A percentile compares a stretch with the other conserved stretches of the same genome.
These are phyloP conservation scores for Leishmania lainsoni DNA, from an alignment of 208 protist genomes.

Conservation along the genomic window DNA sequence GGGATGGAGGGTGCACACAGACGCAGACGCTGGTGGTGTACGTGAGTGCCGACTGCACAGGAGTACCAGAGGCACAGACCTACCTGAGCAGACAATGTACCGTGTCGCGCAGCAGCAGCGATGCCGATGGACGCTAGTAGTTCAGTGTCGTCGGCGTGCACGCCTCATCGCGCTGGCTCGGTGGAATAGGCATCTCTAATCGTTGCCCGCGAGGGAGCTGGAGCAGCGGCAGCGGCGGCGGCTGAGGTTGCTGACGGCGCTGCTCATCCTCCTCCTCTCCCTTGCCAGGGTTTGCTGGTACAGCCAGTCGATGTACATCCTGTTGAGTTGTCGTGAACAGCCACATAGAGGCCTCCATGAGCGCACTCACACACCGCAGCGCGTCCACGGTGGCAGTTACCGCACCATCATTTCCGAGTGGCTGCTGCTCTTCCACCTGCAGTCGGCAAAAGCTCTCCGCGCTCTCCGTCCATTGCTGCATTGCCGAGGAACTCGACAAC, in stretches of 20 bases:
- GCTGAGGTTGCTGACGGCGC: conserved; percentile 1
- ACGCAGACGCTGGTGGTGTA: no score
- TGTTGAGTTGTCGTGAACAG: conserved; percentile 31
- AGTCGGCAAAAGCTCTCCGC: conserved; percentile 7
- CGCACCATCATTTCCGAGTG: neutral
- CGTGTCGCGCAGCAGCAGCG: no score
- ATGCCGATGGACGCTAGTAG: neutral
- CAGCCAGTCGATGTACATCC: conserved; percentile 14
- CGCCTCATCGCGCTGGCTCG: conserved; percentile 28
- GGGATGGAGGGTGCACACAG: no score
- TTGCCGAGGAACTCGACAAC: conserved; percentile 18
- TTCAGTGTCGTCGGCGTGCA: conserved; percentile 39
- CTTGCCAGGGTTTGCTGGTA: neutral
- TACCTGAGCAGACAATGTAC: no score
- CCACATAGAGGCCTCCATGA: conserved; percentile 34
- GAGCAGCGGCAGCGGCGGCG: neutral
- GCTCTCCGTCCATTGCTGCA: conserved; percentile 38
- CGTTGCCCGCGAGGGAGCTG: conserved; percentile 1
- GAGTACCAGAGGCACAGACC: no score
- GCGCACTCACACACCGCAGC: conserved; percentile 31
- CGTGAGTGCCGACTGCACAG: no score
- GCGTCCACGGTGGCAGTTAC: conserved; percentile 1
- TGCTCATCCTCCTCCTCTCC: conserved; percentile 12
- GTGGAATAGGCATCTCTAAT: conserved; percentile 16
- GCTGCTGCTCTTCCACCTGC: conserved; percentile 4